A percentile compares a stretch with the other conserved stretches of the same genome.
Evolutionary conservation across 2,329 filamentous ascomycete genomes (phyloP).

Genomic region (Chaetomium olivaceum): DNA sequence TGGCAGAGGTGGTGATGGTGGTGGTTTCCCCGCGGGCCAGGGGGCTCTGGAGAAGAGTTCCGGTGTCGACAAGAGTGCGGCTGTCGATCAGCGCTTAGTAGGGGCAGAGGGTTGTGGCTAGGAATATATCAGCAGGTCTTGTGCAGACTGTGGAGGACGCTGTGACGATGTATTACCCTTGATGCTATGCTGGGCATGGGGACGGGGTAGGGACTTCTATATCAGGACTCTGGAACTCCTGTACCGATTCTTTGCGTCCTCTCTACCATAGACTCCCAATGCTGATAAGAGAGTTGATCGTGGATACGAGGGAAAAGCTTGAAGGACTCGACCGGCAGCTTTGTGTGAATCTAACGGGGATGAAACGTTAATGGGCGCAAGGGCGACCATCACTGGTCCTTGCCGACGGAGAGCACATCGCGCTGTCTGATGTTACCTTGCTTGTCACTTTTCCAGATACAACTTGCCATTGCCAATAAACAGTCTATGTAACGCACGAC

Average conservation of each 20-base stretch:
- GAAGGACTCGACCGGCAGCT: background rate
- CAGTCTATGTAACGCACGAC: background rate
- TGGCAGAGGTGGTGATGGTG: background rate
- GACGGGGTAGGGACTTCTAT: background rate
- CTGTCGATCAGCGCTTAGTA: background rate
- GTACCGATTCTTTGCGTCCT: background rate
- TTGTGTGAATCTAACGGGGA: too few relatives aligned
- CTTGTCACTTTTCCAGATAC: background rate
- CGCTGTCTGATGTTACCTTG: background rate
- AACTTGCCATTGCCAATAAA: background rate
- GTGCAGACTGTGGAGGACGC: background rate
- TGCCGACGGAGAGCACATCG: background rate
- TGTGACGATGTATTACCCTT: background rate
- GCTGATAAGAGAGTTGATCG: too few relatives aligned
- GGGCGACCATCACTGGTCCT: background rate
- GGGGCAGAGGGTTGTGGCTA: background rate
- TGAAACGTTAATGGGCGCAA: too few relatives aligned
- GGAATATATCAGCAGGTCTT: background rate
- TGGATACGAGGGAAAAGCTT: background rate
- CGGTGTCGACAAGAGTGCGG: background rate
- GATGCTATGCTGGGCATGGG: background rate
- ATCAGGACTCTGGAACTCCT: background rate
- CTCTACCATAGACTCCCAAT: background rate
- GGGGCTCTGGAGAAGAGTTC: background rate
- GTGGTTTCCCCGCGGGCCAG: background rate